A percentile compares a stretch with the other conserved stretches of the same genome.
Conservation (phyloP, 768 basidiomycete species). For the Cystobasidium tubakii region DNA sequence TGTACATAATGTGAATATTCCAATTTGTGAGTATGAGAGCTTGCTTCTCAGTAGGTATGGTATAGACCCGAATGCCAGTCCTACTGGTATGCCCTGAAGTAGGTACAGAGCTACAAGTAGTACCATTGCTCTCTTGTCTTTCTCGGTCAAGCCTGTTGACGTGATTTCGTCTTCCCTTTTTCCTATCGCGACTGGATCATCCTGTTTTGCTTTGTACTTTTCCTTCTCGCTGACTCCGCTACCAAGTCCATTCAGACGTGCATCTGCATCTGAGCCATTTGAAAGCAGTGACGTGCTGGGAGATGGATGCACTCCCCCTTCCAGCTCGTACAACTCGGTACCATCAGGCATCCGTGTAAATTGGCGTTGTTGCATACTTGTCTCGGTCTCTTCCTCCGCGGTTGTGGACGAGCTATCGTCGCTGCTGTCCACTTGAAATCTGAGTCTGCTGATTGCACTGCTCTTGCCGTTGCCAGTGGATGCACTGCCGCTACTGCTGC, state of each 20-base stretch:
- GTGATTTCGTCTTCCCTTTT: not conserved
- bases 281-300: not conserved
- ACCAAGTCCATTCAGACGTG: not conserved
- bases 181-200: not conserved
- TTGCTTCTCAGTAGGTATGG: slow-evolving; percentile 93
- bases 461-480: not conserved
- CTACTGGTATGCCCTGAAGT: slow-evolving; percentile 83
- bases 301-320: not conserved
- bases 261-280: not conserved
- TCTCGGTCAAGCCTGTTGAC: slow-evolving; percentile 25
- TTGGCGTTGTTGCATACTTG: slow-evolving; percentile 21
- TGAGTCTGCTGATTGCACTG: not conserved
- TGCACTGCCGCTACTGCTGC: slow-evolving; percentile 13
- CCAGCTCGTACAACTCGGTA: slow-evolving; percentile 20
- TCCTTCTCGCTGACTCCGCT: not conserved
- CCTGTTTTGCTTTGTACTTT: slow-evolving; percentile 8
- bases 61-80: slow-evolving; percentile 89
- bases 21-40: slow-evolving; percentile 93
- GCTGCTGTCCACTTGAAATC: slow-evolving; percentile 11
- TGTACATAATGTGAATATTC: slow-evolving; percentile 81
- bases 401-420: not conserved
- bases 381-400: not conserved
- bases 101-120: slow-evolving; percentile 72
- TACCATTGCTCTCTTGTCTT: slow-evolving; percentile 75
- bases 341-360: slow-evolving; percentile 19